These are phyloP conservation scores for Leccinum sublutescens DNA, from an alignment of 768 basidiomycete genomes.

Conservation along the genomic window DNA sequence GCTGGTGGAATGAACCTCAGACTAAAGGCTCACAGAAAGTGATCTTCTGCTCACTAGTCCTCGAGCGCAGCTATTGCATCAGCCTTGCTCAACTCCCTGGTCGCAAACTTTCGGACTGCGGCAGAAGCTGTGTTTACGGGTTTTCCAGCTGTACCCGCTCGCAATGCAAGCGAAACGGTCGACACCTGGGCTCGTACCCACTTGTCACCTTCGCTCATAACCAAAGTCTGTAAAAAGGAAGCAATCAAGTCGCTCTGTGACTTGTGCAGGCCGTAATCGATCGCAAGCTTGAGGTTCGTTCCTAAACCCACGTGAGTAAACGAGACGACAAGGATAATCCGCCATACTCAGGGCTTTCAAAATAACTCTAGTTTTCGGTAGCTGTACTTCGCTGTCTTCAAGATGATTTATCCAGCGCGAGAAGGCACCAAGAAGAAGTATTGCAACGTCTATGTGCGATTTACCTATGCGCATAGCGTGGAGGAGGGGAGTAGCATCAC, in stretches of 20 bases:
- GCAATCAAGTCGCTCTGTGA: conserved; percentile 84
- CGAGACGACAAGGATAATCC: conserved; percentile 69
- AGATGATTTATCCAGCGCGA: conserved; percentile 90
- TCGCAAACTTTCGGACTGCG: conserved; percentile 84
- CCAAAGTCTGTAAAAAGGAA: conserved; percentile 89
- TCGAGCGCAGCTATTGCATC: conserved; percentile 78
- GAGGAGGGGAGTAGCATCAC: conserved; percentile 83
- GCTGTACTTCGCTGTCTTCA: conserved; percentile 71
- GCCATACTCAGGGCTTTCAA: conserved; percentile 76
- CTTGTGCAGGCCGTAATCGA: conserved; percentile 81
- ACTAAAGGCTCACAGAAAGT: background rate
- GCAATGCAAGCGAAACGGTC: conserved; percentile 67
- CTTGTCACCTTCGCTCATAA: conserved; percentile 95
- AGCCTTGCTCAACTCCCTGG: conserved; percentile 78
- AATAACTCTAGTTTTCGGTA: conserved; percentile 64
- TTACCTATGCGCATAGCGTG: conserved; percentile 84
- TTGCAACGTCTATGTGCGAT: conserved; percentile 78
- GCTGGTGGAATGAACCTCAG: conserved; percentile 36
- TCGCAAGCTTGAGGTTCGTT: conserved; percentile 86
- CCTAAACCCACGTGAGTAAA: conserved; percentile 69
- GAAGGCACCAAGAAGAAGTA: conserved; percentile 85
- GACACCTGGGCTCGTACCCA: conserved; percentile 78
- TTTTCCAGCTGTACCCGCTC: conserved; percentile 60
- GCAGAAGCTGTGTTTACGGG: conserved; percentile 75
- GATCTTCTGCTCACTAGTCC: conserved; percentile 72